Evolutionary conservation across 768 basidiomycete species (phyloP), one percentile per base, ranked within the genome.

Genomic region (Rhodotorula toruloides): DNA sequence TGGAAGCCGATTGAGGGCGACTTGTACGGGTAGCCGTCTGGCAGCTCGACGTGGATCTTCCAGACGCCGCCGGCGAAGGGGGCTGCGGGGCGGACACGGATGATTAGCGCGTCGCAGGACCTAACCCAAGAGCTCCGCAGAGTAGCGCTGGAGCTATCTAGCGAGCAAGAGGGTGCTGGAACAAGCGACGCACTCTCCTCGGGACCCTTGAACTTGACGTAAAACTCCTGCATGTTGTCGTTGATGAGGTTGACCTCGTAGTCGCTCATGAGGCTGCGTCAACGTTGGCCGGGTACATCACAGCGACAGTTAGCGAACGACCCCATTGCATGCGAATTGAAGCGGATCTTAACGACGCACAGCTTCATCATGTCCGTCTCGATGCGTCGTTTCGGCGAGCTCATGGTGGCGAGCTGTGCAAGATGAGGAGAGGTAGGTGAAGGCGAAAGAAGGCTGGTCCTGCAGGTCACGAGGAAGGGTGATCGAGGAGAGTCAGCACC

Each of bases 301-400:
- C n/a, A n/a, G n/a, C n/a, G n/a, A n/a, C n/a, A n/a, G n/a, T n/a
- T n/a, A n/a, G n/a, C n/a, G n/a, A n/a, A n/a, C n/a, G n/a, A n/a
- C n/a, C n/a, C n/a, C 42, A 59, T 40, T 54, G 55, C 61, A 58
- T 63, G 57, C 62, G 46, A 52, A 66, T 47, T 56, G n/a, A 58
- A 44, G 62, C 49, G 67, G 58, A 25, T n/a, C 29, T 39, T 31
- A 29, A 37, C 40, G 72, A 79, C 84, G 76, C 77, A 94, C 94
- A 99, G 81, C 82, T 97, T 98, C 94, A 97, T 96, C 58, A 99
- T 94, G 82, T 99, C 96, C 54, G 92, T 97, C 79, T 98, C 94
- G 78, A 96, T 93, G 66, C 94, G 87, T 67, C 94, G 88, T 79
- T 90, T 96, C 68, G 90, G 87, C 74, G 87, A 86, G 76, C 32